Base-by-base conservation (phyloP, 495 filamentous ascomycete genomes). In the Glarea lozoyensis region DNA sequence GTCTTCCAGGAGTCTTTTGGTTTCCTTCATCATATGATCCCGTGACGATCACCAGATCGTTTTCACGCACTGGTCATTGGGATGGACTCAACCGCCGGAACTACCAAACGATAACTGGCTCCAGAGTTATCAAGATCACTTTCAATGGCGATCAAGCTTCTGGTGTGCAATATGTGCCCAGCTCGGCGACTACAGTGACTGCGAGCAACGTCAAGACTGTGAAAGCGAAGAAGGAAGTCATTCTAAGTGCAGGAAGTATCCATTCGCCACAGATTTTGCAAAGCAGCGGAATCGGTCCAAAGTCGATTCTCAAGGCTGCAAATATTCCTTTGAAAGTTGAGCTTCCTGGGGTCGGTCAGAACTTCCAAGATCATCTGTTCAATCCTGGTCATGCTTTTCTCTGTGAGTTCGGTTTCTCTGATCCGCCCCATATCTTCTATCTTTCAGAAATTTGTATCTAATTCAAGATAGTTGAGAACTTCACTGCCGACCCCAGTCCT, bases 341-440 rank as follows among this genome's bases (percentile, higher is more conserved):
- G 40, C 69, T 87, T 38, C 79, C 82, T 30, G 81, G 79, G 59
- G 76, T 92, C 2, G 86, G 86, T 44, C 75, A 86, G 63, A 81
- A 88, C 61, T 66, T 87, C 15, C 40, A 42, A 15, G 40, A 42
- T 42, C 49, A 53, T 29, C 25, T 42, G 21, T 23, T 47, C 22
- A 7, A 44, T 15, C 29, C n/a, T 29, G 25, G 49, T 27, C 6
- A 11, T 10, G 15, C 32, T 16, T 53, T 50, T 40, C 32, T 33
- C 2, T 53, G 48, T 44, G 45, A 53, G 33, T 35, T 29, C 7
- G 25, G 22, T 19, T 9, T 21, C 16, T 21, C 3, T 37, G 10
- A n/a, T n/a, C n/a, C n/a, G n/a, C n/a, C n/a, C n/a, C n/a, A n/a
- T n/a, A n/a, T n/a, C n/a, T n/a, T n/a, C n/a, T n/a, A n/a, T n/a